phyloP scores from a whole-genome alignment of 2,329 filamentous ascomycete genomes.

The Aureobasidium sp. region DNA sequence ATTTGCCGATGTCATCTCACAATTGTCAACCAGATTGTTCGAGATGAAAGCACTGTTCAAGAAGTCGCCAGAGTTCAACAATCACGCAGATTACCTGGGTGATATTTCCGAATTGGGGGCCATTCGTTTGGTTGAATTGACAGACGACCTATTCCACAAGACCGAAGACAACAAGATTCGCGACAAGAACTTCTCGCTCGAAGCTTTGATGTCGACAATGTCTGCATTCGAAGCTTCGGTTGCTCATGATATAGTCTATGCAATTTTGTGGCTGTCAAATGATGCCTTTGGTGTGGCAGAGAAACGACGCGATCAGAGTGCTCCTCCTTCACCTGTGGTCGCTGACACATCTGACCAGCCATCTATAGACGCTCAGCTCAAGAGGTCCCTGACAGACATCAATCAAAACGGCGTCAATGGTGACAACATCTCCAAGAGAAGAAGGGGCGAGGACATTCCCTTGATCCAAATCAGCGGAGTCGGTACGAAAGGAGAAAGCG shows the following conservation, averaged over 20 bases:
- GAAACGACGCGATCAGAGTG: not conserved
- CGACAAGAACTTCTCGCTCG: conserved; percentile 4
- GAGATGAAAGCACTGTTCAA: conserved; percentile 1
- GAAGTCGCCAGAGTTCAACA: not conserved
- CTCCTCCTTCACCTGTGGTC: not conserved
- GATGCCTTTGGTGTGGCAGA: conserved; percentile 6
- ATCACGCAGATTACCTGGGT: conserved; percentile 3
- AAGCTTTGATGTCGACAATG: conserved; percentile 1
- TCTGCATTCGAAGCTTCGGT: conserved; percentile 12
- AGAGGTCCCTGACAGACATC: not conserved
- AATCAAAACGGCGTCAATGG: not conserved
- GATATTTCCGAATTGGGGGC: conserved; percentile 3
- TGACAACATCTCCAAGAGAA: conserved; percentile 2
- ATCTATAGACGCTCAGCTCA: not conserved
- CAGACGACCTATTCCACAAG: conserved; percentile 5
- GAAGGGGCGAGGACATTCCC: not conserved
- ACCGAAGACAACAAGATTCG: conserved; percentile 2
- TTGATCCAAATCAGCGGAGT: not conserved
- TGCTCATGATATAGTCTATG: conserved; percentile 14
- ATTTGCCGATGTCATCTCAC: conserved; percentile 7
- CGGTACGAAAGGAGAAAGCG: not conserved
- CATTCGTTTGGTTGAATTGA: conserved; percentile 4
- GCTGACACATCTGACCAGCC: not conserved
- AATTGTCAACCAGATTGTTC: not conserved
- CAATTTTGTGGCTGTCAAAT: conserved; percentile 15